phyloP scores from a whole-genome alignment of 768 basidiomycete species.

The Imleria badia region DNA sequence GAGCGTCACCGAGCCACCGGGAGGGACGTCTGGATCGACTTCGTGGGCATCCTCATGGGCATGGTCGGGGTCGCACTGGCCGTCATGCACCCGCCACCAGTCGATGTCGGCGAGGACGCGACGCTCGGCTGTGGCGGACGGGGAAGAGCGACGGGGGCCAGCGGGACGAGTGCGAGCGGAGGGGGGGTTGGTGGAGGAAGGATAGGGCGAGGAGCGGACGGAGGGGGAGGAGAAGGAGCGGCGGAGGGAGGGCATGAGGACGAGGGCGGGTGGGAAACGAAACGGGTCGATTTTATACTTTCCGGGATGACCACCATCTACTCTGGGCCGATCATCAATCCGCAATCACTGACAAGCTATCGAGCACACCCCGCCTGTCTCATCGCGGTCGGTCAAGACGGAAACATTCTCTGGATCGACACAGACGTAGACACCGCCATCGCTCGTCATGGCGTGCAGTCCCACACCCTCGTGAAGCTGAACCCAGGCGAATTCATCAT shows the following conservation, averaged over 20 bases:
- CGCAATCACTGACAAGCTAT: slow-evolving; percentile 43
- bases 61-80: slow-evolving; percentile 49
- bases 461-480: slow-evolving; percentile 37
- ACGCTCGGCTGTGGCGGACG: slow-evolving; percentile 61
- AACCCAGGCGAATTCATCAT: slow-evolving; percentile 66
- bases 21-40: slow-evolving; percentile 10
- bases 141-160: slow-evolving; percentile 58
- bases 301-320: slow-evolving; percentile 40
- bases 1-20: slow-evolving; percentile 32
- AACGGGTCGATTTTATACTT: slow-evolving; percentile 46
- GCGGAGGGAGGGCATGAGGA: slow-evolving; percentile 72
- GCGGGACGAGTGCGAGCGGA: slow-evolving; percentile 36
- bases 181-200: slow-evolving; percentile 37
- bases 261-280: slow-evolving; percentile 33
- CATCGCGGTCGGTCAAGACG: slow-evolving; percentile 49
- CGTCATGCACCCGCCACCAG: slow-evolving; percentile 81
- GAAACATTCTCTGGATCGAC: slow-evolving; percentile 72
- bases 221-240: slow-evolving; percentile 69
- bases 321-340: slow-evolving; percentile 60
- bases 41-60: slow-evolving; percentile 21
- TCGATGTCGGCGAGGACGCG: slow-evolving; percentile 84
- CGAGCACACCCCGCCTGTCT: slow-evolving; percentile 50
- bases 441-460: slow-evolving; percentile 45
- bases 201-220: slow-evolving; percentile 71
- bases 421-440: slow-evolving; percentile 53